These are phyloP conservation scores for Phytophthora boehmeriae DNA, from an alignment of 352 stramenopile genomes.

Conservation along the genomic window DNA sequence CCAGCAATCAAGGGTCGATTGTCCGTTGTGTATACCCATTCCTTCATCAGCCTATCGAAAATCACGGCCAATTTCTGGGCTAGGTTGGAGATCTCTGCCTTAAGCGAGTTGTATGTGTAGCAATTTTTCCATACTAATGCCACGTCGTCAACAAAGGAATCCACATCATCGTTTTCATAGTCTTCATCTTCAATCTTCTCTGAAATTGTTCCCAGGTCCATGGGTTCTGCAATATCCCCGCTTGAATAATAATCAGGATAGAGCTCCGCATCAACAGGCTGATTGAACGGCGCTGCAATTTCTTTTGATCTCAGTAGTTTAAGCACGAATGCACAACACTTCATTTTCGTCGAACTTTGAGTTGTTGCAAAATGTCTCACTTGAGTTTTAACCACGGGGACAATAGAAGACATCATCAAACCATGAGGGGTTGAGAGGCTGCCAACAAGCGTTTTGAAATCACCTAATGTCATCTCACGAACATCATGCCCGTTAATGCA, in stretches of 20 bases:
- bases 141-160: slow-evolving; percentile 84
- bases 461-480: slow-evolving; percentile 38
- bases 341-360: slow-evolving; percentile 59
- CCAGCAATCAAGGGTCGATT: slow-evolving; percentile 59
- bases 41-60: slow-evolving; percentile 82
- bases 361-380: slow-evolving; percentile 72
- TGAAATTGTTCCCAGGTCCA: slow-evolving; percentile 82
- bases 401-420: slow-evolving; percentile 57
- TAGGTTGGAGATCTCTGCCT: slow-evolving; percentile 79
- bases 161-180: slow-evolving; percentile 84
- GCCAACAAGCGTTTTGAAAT: slow-evolving; percentile 37
- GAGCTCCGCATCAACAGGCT: slow-evolving; percentile 81
- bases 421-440: slow-evolving; percentile 47
- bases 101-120: slow-evolving; percentile 84
- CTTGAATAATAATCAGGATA: slow-evolving; percentile 87
- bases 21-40: slow-evolving; percentile 72
- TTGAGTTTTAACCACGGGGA: slow-evolving; percentile 44
- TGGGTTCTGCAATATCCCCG: slow-evolving; percentile 73
- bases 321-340: slow-evolving; percentile 71
- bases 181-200: slow-evolving; percentile 88
- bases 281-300: slow-evolving; percentile 77
- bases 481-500: slow-evolving; percentile 62
- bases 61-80: slow-evolving; percentile 77
- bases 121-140: slow-evolving; percentile 88
- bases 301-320: slow-evolving; percentile 84